A percentile compares a stretch with the other conserved stretches of the same genome.
phyloP scores from a whole-genome alignment of 768 basidiomycete species.

The Termitomyces sp. region DNA sequence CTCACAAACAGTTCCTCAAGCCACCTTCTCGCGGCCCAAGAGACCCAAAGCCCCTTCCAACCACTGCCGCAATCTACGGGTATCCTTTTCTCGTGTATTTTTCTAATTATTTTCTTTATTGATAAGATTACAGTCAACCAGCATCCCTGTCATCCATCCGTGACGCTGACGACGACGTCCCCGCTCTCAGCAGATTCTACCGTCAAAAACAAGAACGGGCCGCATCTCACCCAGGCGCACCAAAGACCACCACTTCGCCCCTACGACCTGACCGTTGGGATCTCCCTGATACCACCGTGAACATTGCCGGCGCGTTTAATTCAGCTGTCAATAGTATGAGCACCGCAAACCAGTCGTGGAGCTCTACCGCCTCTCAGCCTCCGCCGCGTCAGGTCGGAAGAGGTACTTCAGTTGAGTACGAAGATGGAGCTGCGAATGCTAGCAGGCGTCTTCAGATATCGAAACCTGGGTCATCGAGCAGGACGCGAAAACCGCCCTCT shows the following conservation, averaged over 20 bases:
- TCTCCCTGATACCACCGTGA: slow-evolving; percentile 82
- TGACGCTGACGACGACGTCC: slow-evolving; percentile 35
- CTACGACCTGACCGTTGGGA: slow-evolving; percentile 69
- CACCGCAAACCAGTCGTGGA: slow-evolving; percentile 66
- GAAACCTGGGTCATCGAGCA: slow-evolving; percentile 23
- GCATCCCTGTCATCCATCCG: slow-evolving; percentile 39
- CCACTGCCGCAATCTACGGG: slow-evolving; percentile 72
- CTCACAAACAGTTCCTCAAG: slow-evolving; percentile 77
- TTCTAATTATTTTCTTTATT: slow-evolving; percentile 13
- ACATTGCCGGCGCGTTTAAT: slow-evolving; percentile 78
- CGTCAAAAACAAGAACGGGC: slow-evolving; percentile 39
- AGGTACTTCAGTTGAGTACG: slow-evolving; percentile 80
- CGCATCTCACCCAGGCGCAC: slow-evolving; percentile 28
- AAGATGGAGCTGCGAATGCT: slow-evolving; percentile 47
- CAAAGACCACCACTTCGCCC: slow-evolving; percentile 40
- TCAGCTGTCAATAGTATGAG: slow-evolving; percentile 57
- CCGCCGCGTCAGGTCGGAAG: slow-evolving; percentile 41
- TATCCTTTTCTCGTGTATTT: slow-evolving; percentile 29
- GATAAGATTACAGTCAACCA: slow-evolving; percentile 19
- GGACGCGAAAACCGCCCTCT: slow-evolving; percentile 44
- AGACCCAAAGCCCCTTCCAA: slow-evolving; percentile 37
- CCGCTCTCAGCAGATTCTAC: slow-evolving; percentile 40
- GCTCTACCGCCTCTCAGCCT: slow-evolving; percentile 52
- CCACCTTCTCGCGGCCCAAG: slow-evolving; percentile 31
- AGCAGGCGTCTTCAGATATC: slow-evolving; percentile 60